These are phyloP conservation scores for Aspergillus ruber DNA, from an alignment of 2,329 filamentous ascomycete species.

Conservation along the genomic window DNA sequence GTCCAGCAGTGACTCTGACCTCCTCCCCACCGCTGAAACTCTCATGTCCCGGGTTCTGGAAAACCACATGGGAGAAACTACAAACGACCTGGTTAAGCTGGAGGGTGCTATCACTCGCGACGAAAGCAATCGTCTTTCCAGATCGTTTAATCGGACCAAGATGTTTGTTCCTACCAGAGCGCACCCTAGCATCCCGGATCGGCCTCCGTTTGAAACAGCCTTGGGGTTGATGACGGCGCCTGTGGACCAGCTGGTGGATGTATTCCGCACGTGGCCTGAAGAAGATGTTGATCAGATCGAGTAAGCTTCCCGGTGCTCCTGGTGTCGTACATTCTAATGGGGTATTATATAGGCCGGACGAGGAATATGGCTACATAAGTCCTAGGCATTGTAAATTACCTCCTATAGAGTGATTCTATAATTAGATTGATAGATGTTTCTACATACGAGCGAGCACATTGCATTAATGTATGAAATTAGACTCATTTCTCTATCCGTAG, in stretches of 20 bases:
- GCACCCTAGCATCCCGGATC: constrained; percentile 47
- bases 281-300: constrained; percentile 6
- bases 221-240: constrained; percentile 51
- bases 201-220: constrained; percentile 52
- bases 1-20: constrained; percentile 34
- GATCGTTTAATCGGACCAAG: constrained; percentile 48
- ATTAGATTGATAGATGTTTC: too few species aligned
- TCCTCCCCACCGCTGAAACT: constrained; percentile 37
- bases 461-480: too few species aligned
- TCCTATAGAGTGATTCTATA: background rate
- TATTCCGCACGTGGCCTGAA: constrained; percentile 51
- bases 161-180: constrained; percentile 47
- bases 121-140: constrained; percentile 34
- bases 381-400: background rate
- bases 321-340: background rate
- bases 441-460: too few species aligned
- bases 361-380: background rate
- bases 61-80: constrained; percentile 49
- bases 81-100: constrained; percentile 43
- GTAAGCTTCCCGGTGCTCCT: constrained; percentile 1
- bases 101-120: constrained; percentile 36
- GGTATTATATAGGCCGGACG: background rate
- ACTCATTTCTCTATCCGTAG: background rate
- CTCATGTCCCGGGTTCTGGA: constrained; percentile 40
- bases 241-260: constrained; percentile 50